Evolutionary conservation across 1,284 basidiomycete species (phyloP).

Genomic region (Malassezia nana): DNA sequence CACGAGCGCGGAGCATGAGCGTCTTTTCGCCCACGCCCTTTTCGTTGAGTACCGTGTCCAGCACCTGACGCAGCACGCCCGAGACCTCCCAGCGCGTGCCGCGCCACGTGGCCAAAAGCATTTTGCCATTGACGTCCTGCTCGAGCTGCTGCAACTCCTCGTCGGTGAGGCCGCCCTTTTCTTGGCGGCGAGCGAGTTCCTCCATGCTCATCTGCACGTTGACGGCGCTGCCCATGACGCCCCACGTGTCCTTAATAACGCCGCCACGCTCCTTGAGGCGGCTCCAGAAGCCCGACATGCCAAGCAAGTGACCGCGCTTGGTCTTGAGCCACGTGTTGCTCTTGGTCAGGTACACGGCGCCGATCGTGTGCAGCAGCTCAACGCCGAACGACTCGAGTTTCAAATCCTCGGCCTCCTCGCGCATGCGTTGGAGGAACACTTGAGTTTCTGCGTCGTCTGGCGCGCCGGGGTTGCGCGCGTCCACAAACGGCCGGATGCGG

Average conservation of each 20-base stretch:
- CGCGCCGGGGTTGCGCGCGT: slow-evolving; percentile 72
- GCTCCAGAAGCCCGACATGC: slow-evolving; percentile 78
- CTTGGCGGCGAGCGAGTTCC: slow-evolving; percentile 83
- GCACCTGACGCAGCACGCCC: slow-evolving; percentile 37
- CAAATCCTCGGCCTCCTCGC: slow-evolving; percentile 81
- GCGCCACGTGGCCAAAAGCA: slow-evolving; percentile 39
- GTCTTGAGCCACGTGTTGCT: slow-evolving; percentile 78
- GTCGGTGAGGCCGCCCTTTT: slow-evolving; percentile 78
- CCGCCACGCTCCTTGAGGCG: slow-evolving; percentile 83
- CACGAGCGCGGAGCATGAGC: slow-evolving; percentile 41
- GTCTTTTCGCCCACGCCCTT: slow-evolving; percentile 42
- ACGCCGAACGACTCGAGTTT: slow-evolving; percentile 97
- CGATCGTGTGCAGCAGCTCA: slow-evolving; percentile 58
- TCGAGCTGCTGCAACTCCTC: slow-evolving; percentile 62
- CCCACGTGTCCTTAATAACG: slow-evolving; percentile 55
- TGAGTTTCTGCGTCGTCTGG: slow-evolving; percentile 65
- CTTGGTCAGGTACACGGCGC: slow-evolving; percentile 80
- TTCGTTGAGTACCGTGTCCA: slow-evolving; percentile 45
- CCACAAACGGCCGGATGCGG: slow-evolving; percentile 46
- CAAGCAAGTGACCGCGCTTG: slow-evolving; percentile 62
- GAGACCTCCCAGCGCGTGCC: slow-evolving; percentile 41
- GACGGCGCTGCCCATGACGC: slow-evolving; percentile 54
- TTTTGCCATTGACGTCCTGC: slow-evolving; percentile 84
- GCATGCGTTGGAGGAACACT: slow-evolving; percentile 62
- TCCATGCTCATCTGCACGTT: slow-evolving; percentile 55